Evolutionary conservation across 2,329 filamentous ascomycete species (phyloP), one percentile per base, ranked within the genome.

Genomic region (Fusarium miscanthi): DNA sequence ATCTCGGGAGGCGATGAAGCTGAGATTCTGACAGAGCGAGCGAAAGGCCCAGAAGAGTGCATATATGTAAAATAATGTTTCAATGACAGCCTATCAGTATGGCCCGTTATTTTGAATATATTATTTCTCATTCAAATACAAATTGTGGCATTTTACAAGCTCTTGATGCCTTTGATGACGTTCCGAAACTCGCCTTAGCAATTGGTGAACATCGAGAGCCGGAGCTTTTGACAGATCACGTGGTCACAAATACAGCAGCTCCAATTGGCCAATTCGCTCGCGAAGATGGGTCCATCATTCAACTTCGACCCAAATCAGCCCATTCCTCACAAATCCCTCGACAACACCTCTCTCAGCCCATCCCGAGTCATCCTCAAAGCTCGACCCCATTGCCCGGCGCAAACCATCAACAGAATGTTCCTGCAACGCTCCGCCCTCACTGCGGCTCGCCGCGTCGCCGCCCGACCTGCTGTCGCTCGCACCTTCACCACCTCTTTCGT

Each of bases 341-440:
- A 80, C 79, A 78, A 76, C 78, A 77, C 77, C 77, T 75, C 75
- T 70, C 71, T 71, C 73, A 75, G 63, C 59, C 70, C 67, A 76
- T 67, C 65, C 57, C 66, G 69, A 70, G 70, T 65, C 74, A 73
- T 67, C 70, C 64, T 49, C 63, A 60, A 66, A 73, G 66, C 70
- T 72, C 68, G 69, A 66, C 67, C 65, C 63, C 67, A 74, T 76
- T 71, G 65, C 65, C 51, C 62, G 70, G 69, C 76, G 68, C 74
- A 75, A 70, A 67, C 68, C 66, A 67, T 72, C 52, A 64, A 66
- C 64, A 73, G 79, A 82, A 81, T 92, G 90, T 89, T 91, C 78
- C 81, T 91, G 81, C 88, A 90, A 86, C 90, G 90, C 81, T 86
- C 89, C 80, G 89, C 86, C 81, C 79, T 89, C 75, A 84, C 87